Base-by-base conservation (phyloP, 306 rosid genomes). In the Carpinus viminea region DNA sequence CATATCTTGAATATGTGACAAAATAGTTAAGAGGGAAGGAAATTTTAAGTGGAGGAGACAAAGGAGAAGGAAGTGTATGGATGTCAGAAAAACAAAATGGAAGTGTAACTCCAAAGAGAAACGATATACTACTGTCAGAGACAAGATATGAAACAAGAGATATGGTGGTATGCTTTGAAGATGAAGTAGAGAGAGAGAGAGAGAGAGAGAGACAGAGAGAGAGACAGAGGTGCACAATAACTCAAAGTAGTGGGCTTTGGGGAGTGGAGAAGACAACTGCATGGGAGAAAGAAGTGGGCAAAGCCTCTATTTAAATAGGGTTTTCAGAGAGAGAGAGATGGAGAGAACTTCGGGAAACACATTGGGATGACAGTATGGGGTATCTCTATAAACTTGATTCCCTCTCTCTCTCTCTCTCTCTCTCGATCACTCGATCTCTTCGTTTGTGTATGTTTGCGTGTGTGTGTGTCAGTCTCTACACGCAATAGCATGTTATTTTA, bases 271-370 rank as follows among this genome's bases (percentile, higher is more conserved):
- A 78, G 55, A 83, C 81, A 81, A 83, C 45, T 78, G 90, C 87
- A 81, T 83, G 85, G 86, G 80, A 80, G 75, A 78, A 83, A 75
- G 82, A 76, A 74, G 82, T 66, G 81, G 83, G 41, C 76, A 48
- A 45, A 50, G 68, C 81, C 75, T 53, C 68, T 75, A 72, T 75
- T 83, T 84, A 86, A 83, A 84, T 78, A 78, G 75, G 73, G 70
- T 41, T 66, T 59, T 74, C 13, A 47, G 11, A 47, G 4, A 48
- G 78, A 2, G 15, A 36, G 74, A 65, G 74, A 74, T 62, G 66
- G 59, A 81, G 68, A 56, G 26, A 66, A 17, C 28, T 66, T 66
- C 26, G 72, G 51, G 41, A 41, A 66, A 41, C 72, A 41, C 51
- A 66, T 5, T 8, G 26, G 16, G 72, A 41, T 2, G 51, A 66